Evolutionary conservation across 495 filamentous ascomycete species (phyloP), one percentile per base, ranked within the genome.

Genomic region (Neurospora sublineolata): DNA sequence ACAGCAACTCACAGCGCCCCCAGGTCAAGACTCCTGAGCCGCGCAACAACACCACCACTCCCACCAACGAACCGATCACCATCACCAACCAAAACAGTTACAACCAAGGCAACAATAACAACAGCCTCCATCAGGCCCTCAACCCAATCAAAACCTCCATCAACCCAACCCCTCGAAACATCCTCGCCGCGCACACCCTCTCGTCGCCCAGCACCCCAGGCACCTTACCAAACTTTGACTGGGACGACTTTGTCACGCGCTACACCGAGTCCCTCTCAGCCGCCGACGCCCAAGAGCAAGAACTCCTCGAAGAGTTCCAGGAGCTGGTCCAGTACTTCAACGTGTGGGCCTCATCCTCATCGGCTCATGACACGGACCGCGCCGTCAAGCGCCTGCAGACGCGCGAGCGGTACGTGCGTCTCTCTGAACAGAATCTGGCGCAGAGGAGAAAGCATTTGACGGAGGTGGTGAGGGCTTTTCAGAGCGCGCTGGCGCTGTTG

Each of bases 401-500:
- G 11, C 88, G 93, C 67, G 88, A 91, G 81, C 82, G 87, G 75
- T 90, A 90, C 75, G 91, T 95, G 30, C 87, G 89, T 68, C 87
- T 89, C 33, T 86, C 87, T 0, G 93, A 96, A 76, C 80, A 86
- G 44, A 85, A 80, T 7, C 78, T 95, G 64, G 85, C 89, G 74
- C 86, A 89, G 72, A 94, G 91, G 82, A 90, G 89, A 77, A 83
- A 87, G 67, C 92, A 94, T 75, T 89, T 93, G 76, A 83, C 84
- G 58, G 86, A 92, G 75, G 92, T 95, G 46, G 91, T 95, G 11
- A 86, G 88, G 74, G 92, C 92, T 37, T 95, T 95, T 76, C 87
- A 94, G 77, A 93, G 85, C 78, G 92, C 92, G 67, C 81, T 94
- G 33, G 87, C 89, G 8, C 85, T 94, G 33, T 82, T 94, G 38